These are phyloP conservation scores for Exophiala spinifera DNA, from an alignment of 2,329 filamentous ascomycete species.

Conservation along the genomic window DNA sequence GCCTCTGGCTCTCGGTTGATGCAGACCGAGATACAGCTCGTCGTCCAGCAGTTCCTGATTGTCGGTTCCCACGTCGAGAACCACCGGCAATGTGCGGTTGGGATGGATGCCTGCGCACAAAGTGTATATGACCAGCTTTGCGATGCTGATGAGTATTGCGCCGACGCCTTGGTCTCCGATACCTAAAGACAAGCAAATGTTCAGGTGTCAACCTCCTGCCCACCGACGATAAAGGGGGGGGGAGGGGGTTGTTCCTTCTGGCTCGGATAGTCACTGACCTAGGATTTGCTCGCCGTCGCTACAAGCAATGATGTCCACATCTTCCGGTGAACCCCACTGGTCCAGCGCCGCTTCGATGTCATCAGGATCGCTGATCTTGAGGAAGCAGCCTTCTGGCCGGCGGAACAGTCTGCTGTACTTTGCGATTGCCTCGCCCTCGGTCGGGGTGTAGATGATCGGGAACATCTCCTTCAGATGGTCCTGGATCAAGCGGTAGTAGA, in stretches of 20 bases:
- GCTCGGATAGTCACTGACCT: constrained; percentile 40
- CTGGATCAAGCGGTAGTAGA: constrained; percentile 73
- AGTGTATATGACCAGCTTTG: constrained; percentile 78
- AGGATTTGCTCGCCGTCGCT: constrained; percentile 72
- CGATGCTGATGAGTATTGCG: constrained; percentile 77
- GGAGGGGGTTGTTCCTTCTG: too few species aligned
- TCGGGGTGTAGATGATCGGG: constrained; percentile 84
- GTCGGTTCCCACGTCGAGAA: constrained; percentile 82
- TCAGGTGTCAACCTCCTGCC: too few species aligned
- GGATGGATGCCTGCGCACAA: constrained; percentile 85
- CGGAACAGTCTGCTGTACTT: constrained; percentile 78
- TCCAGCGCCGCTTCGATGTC: constrained; percentile 60
- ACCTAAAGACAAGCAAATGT: too few species aligned
- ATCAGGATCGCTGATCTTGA: constrained; percentile 69
- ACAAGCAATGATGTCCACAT: constrained; percentile 84
- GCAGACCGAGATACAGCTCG: constrained; percentile 74
- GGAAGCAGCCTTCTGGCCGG: constrained; percentile 73
- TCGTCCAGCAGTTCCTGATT: constrained; percentile 73
- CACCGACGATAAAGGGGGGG: too few species aligned
- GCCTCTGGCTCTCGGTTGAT: constrained; percentile 64
- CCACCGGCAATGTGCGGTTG: constrained; percentile 71
- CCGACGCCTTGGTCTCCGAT: constrained; percentile 88
- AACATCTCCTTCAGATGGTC: constrained; percentile 85
- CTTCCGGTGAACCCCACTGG: constrained; percentile 42
- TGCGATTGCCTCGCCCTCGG: constrained; percentile 76